Conservation (phyloP, 2,329 filamentous ascomycete species). For the Stagonosporopsis tanaceti region DNA sequence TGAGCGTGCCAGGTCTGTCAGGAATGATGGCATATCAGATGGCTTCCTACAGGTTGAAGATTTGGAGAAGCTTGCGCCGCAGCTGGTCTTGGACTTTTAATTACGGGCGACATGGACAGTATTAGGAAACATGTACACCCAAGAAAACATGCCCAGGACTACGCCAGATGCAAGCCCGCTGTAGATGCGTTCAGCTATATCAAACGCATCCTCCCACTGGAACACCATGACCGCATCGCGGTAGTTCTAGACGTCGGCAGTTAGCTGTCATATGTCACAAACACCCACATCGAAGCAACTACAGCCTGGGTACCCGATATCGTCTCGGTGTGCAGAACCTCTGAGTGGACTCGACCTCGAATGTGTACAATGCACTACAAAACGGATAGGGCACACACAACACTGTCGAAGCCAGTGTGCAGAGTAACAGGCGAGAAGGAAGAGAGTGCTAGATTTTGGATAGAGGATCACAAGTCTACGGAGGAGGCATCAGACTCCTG, state of each 20-base stretch:
- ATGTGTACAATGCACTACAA: not conserved
- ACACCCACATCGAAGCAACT: not conserved
- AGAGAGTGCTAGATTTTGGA: not conserved
- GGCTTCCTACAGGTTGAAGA: slow-evolving; percentile 87
- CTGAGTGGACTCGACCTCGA: not conserved
- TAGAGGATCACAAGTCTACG: not conserved
- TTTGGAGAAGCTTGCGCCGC: slow-evolving; percentile 84
- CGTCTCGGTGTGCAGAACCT: not conserved
- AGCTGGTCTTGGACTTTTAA: slow-evolving; percentile 85
- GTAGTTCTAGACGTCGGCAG: too few relatives aligned
- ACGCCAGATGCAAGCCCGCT: not conserved
- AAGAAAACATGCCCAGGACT: not conserved
- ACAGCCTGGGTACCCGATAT: not conserved
- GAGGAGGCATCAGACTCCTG: not conserved
- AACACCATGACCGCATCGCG: not conserved
- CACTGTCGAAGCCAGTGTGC: not conserved
- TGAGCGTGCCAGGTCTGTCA: slow-evolving; percentile 65
- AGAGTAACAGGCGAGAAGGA: not conserved
- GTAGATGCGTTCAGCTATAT: not conserved
- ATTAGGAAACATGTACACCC: slow-evolving; percentile 4
- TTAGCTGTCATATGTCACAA: slow-evolving; percentile 14
- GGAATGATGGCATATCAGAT: slow-evolving; percentile 49
- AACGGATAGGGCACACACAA: slow-evolving; percentile 5
- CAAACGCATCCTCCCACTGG: not conserved
- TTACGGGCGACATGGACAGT: not conserved